Conservation (phyloP, 768 basidiomycete species). For the Glaciozyma martinii region DNA sequence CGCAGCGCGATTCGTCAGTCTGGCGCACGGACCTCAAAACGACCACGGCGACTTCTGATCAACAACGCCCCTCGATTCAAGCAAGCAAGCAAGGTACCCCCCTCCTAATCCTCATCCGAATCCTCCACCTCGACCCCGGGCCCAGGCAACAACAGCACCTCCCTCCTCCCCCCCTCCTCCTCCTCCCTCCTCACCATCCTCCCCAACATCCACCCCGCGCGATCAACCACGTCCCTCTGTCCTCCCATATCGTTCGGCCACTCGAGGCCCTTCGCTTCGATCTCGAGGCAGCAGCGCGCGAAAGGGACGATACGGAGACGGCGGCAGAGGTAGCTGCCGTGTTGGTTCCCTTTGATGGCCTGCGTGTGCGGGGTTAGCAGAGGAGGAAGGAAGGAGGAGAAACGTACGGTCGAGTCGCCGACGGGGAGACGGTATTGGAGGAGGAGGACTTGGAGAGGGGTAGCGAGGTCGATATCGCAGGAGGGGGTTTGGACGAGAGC, state of each 20-base stretch:
- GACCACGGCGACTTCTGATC: no score
- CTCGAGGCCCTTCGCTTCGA: slow-evolving; percentile 4
- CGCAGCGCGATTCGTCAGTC: no score
- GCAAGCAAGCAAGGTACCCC: no score
- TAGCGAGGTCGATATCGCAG: background rate
- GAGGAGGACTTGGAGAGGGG: background rate
- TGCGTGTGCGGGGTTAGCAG: background rate
- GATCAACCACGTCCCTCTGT: slow-evolving; percentile 9
- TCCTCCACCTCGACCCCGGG: no score
- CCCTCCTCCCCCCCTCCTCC: slow-evolving; percentile 2
- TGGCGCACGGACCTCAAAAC: no score
- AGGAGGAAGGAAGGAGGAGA: background rate
- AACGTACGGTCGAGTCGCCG: background rate
- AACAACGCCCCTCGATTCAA: no score
- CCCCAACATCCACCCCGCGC: background rate
- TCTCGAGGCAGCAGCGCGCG: background rate
- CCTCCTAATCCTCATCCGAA: no score
- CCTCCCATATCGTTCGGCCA: slow-evolving; percentile 13
- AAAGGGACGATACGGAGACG: background rate
- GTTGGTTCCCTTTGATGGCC: background rate
- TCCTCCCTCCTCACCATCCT: slow-evolving; percentile 4
- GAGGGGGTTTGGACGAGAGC: background rate
- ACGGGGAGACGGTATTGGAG: background rate
- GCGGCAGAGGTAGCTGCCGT: background rate
- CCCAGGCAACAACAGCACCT: background rate